Evolutionary conservation across 495 filamentous ascomycete species (phyloP).

Genomic region (Podospora australis): DNA sequence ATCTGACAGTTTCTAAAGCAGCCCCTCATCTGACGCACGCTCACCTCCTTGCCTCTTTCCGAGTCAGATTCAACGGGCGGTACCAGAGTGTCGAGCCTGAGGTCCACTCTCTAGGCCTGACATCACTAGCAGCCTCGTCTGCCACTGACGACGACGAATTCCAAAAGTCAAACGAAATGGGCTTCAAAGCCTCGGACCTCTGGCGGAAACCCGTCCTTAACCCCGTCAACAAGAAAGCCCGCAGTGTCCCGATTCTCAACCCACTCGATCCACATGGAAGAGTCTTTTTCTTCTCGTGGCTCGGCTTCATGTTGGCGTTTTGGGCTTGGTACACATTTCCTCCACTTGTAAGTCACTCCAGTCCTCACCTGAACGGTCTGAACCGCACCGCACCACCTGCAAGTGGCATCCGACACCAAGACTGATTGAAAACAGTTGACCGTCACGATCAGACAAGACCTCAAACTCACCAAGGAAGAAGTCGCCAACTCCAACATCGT

Average conservation of each 20-base stretch:
- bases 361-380: no score
- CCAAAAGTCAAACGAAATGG: conserved; percentile 24
- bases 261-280: conserved; percentile 75
- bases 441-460: conserved; percentile 69
- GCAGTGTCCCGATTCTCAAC: conserved; percentile 75
- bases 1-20: background rate
- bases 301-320: conserved; percentile 94
- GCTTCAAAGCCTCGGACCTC: conserved; percentile 42
- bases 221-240: conserved; percentile 73
- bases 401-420: background rate
- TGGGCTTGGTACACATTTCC: conserved; percentile 88
- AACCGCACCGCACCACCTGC: background rate
- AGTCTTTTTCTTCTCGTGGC: conserved; percentile 91
- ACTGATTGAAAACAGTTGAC: conserved; percentile 46
- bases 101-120: background rate
- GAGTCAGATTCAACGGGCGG: background rate
- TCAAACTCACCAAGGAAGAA: conserved; percentile 63
- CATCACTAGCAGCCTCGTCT: background rate
- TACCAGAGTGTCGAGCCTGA: background rate
- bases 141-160: no score
- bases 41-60: background rate
- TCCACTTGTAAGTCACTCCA: conserved; percentile 57
- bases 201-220: conserved; percentile 61
- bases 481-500: conserved; percentile 90
- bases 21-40: background rate